These are phyloP conservation scores for Botrytis hyacinthi DNA, from an alignment of 2,329 filamentous ascomycete species.

Conservation along the genomic window DNA sequence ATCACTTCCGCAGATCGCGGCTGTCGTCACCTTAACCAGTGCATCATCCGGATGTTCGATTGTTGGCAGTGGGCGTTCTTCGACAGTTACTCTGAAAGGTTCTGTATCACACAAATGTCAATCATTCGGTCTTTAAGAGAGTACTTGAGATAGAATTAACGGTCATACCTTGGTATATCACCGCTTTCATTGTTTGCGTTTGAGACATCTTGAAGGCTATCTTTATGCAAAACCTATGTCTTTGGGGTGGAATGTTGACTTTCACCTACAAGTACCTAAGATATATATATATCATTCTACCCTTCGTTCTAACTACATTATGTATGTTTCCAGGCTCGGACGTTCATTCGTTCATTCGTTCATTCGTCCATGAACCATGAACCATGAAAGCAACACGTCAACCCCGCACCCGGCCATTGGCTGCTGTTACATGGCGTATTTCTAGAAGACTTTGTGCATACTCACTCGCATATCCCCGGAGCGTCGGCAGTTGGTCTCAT, in stretches of 20 bases:
- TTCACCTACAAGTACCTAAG: neutral
- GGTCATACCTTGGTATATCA: slow-evolving; percentile 19
- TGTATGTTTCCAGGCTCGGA: neutral
- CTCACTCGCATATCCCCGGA: neutral
- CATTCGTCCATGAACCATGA: neutral
- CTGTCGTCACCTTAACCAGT: slow-evolving; percentile 47
- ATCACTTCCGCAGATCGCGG: slow-evolving; percentile 29
- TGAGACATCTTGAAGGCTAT: neutral
- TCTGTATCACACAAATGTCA: slow-evolving; percentile 20
- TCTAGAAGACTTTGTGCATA: neutral
- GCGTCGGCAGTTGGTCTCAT: neutral
- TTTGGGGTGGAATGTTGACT: too few relatives aligned
- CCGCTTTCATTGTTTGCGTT: slow-evolving; percentile 17
- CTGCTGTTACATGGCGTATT: neutral
- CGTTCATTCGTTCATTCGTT: neutral
- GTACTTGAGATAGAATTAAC: neutral
- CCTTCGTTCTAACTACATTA: neutral
- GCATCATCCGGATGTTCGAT: slow-evolving; percentile 51
- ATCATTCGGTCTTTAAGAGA: neutral
- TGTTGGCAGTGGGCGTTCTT: slow-evolving; percentile 56
- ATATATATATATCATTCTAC: neutral
- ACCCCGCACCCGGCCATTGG: neutral
- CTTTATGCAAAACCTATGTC: neutral
- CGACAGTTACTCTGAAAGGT: slow-evolving; percentile 51
- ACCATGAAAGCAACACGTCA: neutral